Conservation (phyloP, 2,329 filamentous ascomycete species). For the Diaporthe ampelina region DNA sequence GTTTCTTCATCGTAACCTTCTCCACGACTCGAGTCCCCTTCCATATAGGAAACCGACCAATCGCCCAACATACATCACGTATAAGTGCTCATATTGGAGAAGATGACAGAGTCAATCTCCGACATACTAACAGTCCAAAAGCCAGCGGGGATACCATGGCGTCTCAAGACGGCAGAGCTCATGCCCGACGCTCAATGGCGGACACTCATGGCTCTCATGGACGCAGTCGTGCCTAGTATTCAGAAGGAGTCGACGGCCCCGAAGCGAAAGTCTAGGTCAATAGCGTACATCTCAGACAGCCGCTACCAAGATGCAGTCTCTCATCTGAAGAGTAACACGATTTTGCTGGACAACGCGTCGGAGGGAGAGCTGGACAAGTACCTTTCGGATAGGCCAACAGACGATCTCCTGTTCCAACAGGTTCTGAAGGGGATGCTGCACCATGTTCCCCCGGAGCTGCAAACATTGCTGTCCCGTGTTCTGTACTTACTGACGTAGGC, state of each 20-base stretch:
- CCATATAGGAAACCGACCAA: no score
- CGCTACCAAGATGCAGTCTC: slow-evolving; percentile 40
- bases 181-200: slow-evolving; percentile 43
- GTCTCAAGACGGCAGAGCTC: slow-evolving; percentile 35
- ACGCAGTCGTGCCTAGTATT: slow-evolving; percentile 44
- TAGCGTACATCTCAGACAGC: slow-evolving; percentile 41
- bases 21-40: not conserved
- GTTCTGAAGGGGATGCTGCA: slow-evolving; percentile 43
- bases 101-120: slow-evolving; percentile 11
- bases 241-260: slow-evolving; percentile 39
- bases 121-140: slow-evolving; percentile 14
- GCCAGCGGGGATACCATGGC: slow-evolving; percentile 48
- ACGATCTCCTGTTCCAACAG: slow-evolving; percentile 42
- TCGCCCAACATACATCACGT: not conserved
- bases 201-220: slow-evolving; percentile 47
- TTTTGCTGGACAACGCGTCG: slow-evolving; percentile 31
- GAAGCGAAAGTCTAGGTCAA: slow-evolving; percentile 24
- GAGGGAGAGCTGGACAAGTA: slow-evolving; percentile 44
- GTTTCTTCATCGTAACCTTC: not conserved
- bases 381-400: slow-evolving; percentile 45
- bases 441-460: slow-evolving; percentile 41
- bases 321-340: slow-evolving; percentile 30
- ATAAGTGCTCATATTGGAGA: not conserved
- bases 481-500: slow-evolving; percentile 42
- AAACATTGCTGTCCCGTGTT: slow-evolving; percentile 38